Percentiles rank a stretch among this genome's conserved stretches.
These are phyloP conservation scores for Phialophora expanda DNA, from an alignment of 2,329 filamentous ascomycete genomes.

Conservation along the genomic window DNA sequence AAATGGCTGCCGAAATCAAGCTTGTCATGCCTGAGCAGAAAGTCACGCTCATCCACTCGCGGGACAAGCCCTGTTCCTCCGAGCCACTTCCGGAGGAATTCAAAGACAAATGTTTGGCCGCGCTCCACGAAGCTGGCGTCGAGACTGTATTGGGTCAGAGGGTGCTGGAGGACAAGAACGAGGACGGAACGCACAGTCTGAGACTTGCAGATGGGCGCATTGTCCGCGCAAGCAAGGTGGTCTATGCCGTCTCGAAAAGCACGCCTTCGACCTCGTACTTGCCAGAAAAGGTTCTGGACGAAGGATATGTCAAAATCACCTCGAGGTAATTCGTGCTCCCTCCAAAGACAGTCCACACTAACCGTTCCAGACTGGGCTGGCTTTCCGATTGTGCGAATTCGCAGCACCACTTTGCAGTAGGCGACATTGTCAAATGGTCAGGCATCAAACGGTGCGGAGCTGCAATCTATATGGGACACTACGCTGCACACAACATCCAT, in stretches of 20 bases:
- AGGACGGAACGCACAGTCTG: constrained; percentile 50
- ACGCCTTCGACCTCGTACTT: constrained; percentile 68
- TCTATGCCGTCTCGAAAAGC: constrained; percentile 71
- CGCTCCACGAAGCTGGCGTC: constrained; percentile 68
- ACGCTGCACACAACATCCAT: constrained; percentile 70
- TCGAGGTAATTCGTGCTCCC: constrained; percentile 51
- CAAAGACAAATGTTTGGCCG: constrained; percentile 64
- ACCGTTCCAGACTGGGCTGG: constrained; percentile 49
- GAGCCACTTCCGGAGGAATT: constrained; percentile 74
- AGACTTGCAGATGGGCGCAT: constrained; percentile 65
- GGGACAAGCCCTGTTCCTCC: constrained; percentile 70
- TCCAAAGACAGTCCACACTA: neutral
- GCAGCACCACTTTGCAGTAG: constrained; percentile 68
- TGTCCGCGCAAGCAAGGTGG: constrained; percentile 67
- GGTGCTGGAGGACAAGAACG: constrained; percentile 51
- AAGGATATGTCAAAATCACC: constrained; percentile 68
- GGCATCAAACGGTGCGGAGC: constrained; percentile 80
- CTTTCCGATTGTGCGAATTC: constrained; percentile 57
- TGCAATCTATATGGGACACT: constrained; percentile 75
- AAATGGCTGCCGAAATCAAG: constrained; percentile 82
- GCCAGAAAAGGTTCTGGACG: constrained; percentile 62
- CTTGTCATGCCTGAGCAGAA: constrained; percentile 65
- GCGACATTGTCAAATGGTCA: constrained; percentile 73
- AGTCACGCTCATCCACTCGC: constrained; percentile 77
- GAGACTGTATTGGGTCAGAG: constrained; percentile 68